Evolutionary conservation across 139 green algal species (phyloP), one percentile per base, ranked within the genome.

Genomic region (Asterochloris sp.): DNA sequence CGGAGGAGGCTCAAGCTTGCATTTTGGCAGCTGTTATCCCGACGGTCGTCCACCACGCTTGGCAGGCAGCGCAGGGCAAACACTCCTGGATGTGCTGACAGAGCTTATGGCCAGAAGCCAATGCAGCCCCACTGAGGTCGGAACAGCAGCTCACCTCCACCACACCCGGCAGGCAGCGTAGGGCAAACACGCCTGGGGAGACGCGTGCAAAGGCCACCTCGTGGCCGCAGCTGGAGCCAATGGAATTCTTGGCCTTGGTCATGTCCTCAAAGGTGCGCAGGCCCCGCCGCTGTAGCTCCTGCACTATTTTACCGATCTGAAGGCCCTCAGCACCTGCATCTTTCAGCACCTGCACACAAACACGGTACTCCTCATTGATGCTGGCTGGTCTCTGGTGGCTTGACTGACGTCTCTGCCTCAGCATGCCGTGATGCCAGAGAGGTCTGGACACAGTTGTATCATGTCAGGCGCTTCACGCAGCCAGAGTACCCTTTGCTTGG

Each of bases 141-240:
- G 38, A 54, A 54, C 66, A 71, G 66, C 21, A 4, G 13, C 77
- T 13, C 24, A 84, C 80, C 81, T 84, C 74, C 19, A 83, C 27
- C 4, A 86, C 80, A 29, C 82, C 83, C 21, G 85, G 77, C 21
- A 92, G 81, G 63, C 82, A 85, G 13, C 82, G 60, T 61, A 94
- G 84, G 26, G 88, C 79, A 74, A 90, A 94, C 62, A 54, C 75
- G 21, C 89, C 90, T 13, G 79, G 82, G 0, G 66, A 82, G 11
- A 91, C 38, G 28, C 89, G 77, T 13, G 83, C 76, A 62, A 94
- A 94, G n/a, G 87, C 84, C 13, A 73, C 26, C 84, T 94, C 90
- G 54, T 88, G 84, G 27, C 63, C 75, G 71, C 88, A 91, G 29
- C 73, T 88, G 74, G 74, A 78, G 15, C 81, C 77, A 10, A 91